A percentile compares a stretch with the other conserved stretches of the same genome.
Conservation (phyloP, 2,329 filamentous ascomycete species). For the Fusarium subtropicale region DNA sequence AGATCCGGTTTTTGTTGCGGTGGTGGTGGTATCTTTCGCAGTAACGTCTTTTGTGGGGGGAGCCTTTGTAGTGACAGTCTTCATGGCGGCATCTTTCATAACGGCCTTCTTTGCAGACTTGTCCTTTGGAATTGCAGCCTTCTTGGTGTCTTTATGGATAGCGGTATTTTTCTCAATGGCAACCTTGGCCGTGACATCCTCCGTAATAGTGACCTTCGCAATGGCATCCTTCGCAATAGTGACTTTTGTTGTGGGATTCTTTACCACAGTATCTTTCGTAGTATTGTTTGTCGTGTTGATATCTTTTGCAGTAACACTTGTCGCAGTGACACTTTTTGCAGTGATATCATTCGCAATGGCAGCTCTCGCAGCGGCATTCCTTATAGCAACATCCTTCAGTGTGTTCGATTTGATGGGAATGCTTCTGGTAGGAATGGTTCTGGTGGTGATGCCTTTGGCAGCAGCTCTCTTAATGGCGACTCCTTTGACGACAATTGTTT, state of each 20-base stretch:
- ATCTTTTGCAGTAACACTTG: no score
- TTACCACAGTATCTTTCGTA: background rate
- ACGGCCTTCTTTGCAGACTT: background rate
- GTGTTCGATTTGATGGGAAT: background rate
- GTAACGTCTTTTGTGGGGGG: background rate
- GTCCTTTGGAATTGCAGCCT: background rate
- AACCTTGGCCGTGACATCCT: background rate
- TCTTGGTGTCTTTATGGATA: background rate
- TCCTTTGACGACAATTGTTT: background rate
- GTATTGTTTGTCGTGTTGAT: background rate
- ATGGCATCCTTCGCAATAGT: background rate
- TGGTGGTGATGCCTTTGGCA: background rate
- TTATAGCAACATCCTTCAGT: background rate
- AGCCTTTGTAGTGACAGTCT: background rate
- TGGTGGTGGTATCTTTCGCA: background rate
- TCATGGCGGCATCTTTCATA: background rate
- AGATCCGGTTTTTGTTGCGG: background rate
- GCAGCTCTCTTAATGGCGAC: background rate
- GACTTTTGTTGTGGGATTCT: background rate
- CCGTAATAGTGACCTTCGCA: background rate
- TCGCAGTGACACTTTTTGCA: background rate
- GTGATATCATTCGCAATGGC: background rate
- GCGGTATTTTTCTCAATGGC: background rate
- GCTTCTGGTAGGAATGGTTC: background rate
- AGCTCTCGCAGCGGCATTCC: background rate